Evolutionary conservation across 2,329 filamentous ascomycete genomes (phyloP).

Genomic region (Neonectria coccinea): DNA sequence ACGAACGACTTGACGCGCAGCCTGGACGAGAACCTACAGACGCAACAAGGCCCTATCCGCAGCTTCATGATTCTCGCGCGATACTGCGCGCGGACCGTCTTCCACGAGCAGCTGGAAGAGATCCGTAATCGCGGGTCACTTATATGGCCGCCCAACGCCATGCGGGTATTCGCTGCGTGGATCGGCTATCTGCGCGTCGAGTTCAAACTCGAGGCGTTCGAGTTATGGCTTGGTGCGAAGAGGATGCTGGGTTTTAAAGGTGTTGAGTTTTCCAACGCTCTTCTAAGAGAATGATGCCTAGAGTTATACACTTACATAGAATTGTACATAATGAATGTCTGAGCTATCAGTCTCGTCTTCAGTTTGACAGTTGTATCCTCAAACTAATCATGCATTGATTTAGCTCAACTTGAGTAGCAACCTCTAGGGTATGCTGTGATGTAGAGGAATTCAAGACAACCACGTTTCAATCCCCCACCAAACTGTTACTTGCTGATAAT

Average conservation of each 20-base stretch:
- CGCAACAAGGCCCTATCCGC: constrained; percentile 73
- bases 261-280: constrained; percentile 44
- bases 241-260: constrained; percentile 55
- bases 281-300: constrained; percentile 36
- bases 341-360: not conserved
- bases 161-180: constrained; percentile 68
- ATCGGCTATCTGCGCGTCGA: constrained; percentile 69
- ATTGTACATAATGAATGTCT: constrained; percentile 32
- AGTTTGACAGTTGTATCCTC: not conserved
- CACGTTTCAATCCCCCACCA: too few species aligned
- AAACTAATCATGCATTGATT: too few species aligned
- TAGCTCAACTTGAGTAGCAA: too few species aligned
- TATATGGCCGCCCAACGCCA: constrained; percentile 68
- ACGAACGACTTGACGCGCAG: constrained; percentile 96
- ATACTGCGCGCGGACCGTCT: constrained; percentile 75
- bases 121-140: constrained; percentile 65
- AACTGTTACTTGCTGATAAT: too few species aligned
- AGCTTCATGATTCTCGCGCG: constrained; percentile 76
- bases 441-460: too few species aligned
- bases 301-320: constrained; percentile 38
- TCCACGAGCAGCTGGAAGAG: constrained; percentile 71
- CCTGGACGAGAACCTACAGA: constrained; percentile 90
- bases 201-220: constrained; percentile 72
- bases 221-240: constrained; percentile 69
- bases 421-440: too few species aligned